Conservation (phyloP, 768 basidiomycete genomes). For the Termitomyces eurrhizus region DNA sequence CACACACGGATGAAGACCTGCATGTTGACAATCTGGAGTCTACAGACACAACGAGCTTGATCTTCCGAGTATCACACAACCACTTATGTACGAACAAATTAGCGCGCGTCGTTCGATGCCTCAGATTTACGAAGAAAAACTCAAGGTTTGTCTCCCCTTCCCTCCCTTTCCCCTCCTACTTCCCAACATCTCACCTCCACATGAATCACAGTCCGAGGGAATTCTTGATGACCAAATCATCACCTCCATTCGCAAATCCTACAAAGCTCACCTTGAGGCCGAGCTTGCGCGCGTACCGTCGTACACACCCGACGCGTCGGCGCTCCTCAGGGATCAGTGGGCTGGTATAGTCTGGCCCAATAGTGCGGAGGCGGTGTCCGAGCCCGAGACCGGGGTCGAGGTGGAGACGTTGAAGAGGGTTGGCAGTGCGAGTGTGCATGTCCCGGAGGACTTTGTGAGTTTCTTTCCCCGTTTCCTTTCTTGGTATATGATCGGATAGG, state of each 20-base stretch:
- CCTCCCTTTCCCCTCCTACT: neutral
- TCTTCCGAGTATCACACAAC: conserved; percentile 82
- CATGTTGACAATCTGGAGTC: neutral
- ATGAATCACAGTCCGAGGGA: conserved; percentile 37
- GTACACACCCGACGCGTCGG: conserved; percentile 47
- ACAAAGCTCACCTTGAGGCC: conserved; percentile 61
- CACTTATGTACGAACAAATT: conserved; percentile 90
- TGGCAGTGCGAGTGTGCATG: conserved; percentile 64
- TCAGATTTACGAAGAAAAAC: conserved; percentile 73
- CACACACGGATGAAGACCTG: neutral
- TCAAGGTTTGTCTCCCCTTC: conserved; percentile 48
- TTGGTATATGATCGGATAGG: neutral
- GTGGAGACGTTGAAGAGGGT: conserved; percentile 47
- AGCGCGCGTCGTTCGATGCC: conserved; percentile 74
- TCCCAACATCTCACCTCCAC: neutral
- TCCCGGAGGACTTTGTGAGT: conserved; percentile 56
- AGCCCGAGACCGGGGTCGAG: conserved; percentile 69
- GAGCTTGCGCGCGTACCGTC: conserved; percentile 49
- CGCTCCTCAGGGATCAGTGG: conserved; percentile 71
- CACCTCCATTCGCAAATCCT: conserved; percentile 44
- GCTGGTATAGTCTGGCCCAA: conserved; percentile 60
- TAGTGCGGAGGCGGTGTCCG: conserved; percentile 41
- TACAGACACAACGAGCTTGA: conserved; percentile 85
- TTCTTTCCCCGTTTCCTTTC: neutral
- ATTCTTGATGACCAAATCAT: conserved; percentile 51